Percentiles rank a stretch among this genome's conserved stretches.
These are phyloP conservation scores for Parvularia atlantis DNA, from an alignment of 78 protist species.

Conservation along the genomic window DNA sequence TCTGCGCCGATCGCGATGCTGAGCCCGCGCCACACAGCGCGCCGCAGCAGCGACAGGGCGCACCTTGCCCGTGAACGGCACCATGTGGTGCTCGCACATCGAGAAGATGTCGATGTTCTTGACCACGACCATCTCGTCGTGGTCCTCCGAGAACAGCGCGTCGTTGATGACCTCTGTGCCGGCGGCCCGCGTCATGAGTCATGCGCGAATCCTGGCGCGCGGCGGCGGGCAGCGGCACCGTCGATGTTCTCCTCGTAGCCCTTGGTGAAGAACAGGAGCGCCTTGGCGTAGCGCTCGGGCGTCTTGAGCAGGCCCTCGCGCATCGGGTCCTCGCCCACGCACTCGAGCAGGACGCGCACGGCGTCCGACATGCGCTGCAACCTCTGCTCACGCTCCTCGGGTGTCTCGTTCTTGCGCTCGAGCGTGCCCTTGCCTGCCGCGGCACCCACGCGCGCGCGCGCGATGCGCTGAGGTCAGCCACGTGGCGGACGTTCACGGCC, in stretches of 20 bases:
- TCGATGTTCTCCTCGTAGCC: slow-evolving; percentile 55
- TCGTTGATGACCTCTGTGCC: slow-evolving; percentile 45
- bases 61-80: slow-evolving; percentile 79
- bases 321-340: slow-evolving; percentile 44
- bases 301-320: slow-evolving; percentile 70
- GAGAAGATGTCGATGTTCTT: slow-evolving; percentile 75
- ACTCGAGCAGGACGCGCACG: slow-evolving; percentile 3
- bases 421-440: too few relatives aligned
- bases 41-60: too few relatives aligned
- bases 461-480: too few relatives aligned
- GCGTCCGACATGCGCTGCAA: background rate
- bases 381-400: background rate
- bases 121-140: slow-evolving; percentile 81
- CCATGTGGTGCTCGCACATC: slow-evolving; percentile 91
- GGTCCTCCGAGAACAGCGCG: slow-evolving; percentile 77
- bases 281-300: slow-evolving; percentile 74
- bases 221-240: too few relatives aligned
- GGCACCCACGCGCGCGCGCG: too few relatives aligned
- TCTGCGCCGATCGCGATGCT: too few relatives aligned
- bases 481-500: too few relatives aligned
- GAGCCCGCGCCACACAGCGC: too few relatives aligned
- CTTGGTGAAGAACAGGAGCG: slow-evolving; percentile 70
- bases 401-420: background rate
- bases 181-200: background rate
- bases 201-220: too few relatives aligned